Evolutionary conservation across 2,329 filamentous ascomycete genomes (phyloP).

Genomic region (Teratosphaeria destructans): DNA sequence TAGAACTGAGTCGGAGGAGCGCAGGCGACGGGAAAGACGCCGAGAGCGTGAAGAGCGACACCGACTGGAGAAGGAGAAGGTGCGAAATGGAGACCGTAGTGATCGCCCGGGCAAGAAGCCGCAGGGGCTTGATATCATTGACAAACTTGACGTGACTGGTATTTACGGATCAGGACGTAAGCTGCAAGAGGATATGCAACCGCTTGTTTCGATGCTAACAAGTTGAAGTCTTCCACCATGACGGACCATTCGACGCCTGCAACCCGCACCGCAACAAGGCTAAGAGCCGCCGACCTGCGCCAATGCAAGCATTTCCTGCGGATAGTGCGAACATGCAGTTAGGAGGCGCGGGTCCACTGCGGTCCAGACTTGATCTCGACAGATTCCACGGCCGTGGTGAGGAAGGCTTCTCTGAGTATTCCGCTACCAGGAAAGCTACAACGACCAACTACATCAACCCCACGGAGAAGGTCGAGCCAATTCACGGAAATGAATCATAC

Average conservation of each 20-base stretch:
- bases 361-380: slow-evolving; percentile 70
- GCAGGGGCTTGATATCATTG: slow-evolving; percentile 70
- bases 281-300: slow-evolving; percentile 62
- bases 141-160: slow-evolving; percentile 91
- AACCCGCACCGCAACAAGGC: slow-evolving; percentile 89
- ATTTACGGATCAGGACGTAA: slow-evolving; percentile 86
- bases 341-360: slow-evolving; percentile 76
- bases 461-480: slow-evolving; percentile 52
- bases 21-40: slow-evolving; percentile 37
- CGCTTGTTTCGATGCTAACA: neutral
- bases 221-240: slow-evolving; percentile 82
- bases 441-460: slow-evolving; percentile 45
- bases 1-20: slow-evolving; percentile 37
- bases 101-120: slow-evolving; percentile 23
- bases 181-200: slow-evolving; percentile 23
- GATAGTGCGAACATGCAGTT: slow-evolving; percentile 87
- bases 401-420: slow-evolving; percentile 81
- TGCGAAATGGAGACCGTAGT: slow-evolving; percentile 25
- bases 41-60: slow-evolving; percentile 44
- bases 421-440: slow-evolving; percentile 33
- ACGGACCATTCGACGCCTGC: slow-evolving; percentile 92
- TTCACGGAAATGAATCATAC: slow-evolving; percentile 74
- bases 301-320: slow-evolving; percentile 93
- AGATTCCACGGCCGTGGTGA: slow-evolving; percentile 76
- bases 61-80: slow-evolving; percentile 32